These are phyloP conservation scores for Biancaea sappan DNA, from an alignment of 306 rosid genomes.

Conservation along the genomic window DNA sequence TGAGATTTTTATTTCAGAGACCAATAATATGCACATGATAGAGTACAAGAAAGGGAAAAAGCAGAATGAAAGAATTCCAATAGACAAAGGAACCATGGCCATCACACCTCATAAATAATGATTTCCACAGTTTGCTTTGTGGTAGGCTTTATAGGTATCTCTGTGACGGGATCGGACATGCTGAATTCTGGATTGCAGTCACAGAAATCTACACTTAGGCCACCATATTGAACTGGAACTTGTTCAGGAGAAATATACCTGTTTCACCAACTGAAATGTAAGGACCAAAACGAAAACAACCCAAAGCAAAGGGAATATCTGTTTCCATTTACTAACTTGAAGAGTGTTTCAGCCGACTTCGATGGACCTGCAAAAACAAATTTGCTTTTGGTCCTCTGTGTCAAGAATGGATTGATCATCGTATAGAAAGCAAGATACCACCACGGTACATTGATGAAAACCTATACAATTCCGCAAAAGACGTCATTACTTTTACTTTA, in stretches of 20 bases:
- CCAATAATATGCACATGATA: constrained; percentile 17
- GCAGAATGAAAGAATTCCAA: constrained; percentile 7
- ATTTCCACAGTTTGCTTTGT: constrained; percentile 95
- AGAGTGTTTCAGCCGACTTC: constrained; percentile 50
- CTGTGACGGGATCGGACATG: constrained; percentile 61
- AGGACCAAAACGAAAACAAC: constrained; percentile 16
- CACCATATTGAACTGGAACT: constrained; percentile 90
- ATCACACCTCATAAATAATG: constrained; percentile 82
- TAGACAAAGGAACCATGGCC: constrained; percentile 6
- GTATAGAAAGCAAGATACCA: constrained; percentile 59
- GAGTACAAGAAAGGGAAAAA: not conserved
- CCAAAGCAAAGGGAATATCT: not conserved
- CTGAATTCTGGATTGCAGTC: constrained; percentile 94
- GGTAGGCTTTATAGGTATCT: constrained; percentile 65
- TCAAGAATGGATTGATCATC: constrained; percentile 52
- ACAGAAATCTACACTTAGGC: constrained; percentile 86
- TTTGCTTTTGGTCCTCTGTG: constrained; percentile 58
- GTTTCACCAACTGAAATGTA: constrained; percentile 12
- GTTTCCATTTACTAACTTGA: constrained; percentile 60
- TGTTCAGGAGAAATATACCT: constrained; percentile 89
- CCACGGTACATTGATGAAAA: constrained; percentile 57
- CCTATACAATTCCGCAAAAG: constrained; percentile 22
- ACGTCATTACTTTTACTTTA: not conserved
- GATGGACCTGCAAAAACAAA: constrained; percentile 52
- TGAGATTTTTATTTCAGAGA: constrained; percentile 20